These are phyloP conservation scores for apple (Malus domestica) DNA, from an alignment of 306 rosid genomes.

Conservation along the genomic window DNA sequence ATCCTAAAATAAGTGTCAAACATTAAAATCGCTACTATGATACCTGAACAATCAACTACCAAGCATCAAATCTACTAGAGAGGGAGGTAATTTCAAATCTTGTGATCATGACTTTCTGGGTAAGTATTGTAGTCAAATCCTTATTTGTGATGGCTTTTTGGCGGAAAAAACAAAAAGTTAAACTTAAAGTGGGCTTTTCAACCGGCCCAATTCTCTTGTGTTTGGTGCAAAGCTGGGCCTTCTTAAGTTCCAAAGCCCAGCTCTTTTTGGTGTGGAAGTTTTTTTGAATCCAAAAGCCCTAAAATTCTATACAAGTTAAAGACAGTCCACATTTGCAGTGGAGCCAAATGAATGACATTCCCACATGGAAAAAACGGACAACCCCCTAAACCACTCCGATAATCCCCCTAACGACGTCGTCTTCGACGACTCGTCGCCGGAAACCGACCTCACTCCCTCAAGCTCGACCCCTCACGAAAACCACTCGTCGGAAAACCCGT, in stretches of 20 bases:
- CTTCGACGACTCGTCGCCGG: conserved; percentile 36
- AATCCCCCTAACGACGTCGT: conserved; percentile 21
- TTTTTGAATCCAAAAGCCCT: background rate
- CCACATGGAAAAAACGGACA: conserved; percentile 20
- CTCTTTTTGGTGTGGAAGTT: background rate
- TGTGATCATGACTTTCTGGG: too few relatives aligned
- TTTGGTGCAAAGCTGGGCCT: background rate
- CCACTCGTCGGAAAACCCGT: conserved; percentile 21
- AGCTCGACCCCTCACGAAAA: conserved; percentile 26
- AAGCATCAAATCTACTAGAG: too few relatives aligned
- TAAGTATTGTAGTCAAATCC: too few relatives aligned
- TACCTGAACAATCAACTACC: too few relatives aligned
- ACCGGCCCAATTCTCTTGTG: background rate
- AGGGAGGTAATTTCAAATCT: too few relatives aligned
- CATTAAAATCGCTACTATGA: too few relatives aligned
- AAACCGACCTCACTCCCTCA: conserved; percentile 35
- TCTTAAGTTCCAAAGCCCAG: too few relatives aligned
- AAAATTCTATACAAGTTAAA: background rate
- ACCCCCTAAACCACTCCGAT: conserved; percentile 25
- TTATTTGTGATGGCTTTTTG: too few relatives aligned
- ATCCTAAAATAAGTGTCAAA: too few relatives aligned
- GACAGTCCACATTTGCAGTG: background rate
- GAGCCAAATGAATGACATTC: background rate
- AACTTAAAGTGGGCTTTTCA: background rate
- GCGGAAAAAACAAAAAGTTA: background rate